phyloP scores from a whole-genome alignment of 2,329 filamentous ascomycete species.

The Monosporascus sp. region DNA sequence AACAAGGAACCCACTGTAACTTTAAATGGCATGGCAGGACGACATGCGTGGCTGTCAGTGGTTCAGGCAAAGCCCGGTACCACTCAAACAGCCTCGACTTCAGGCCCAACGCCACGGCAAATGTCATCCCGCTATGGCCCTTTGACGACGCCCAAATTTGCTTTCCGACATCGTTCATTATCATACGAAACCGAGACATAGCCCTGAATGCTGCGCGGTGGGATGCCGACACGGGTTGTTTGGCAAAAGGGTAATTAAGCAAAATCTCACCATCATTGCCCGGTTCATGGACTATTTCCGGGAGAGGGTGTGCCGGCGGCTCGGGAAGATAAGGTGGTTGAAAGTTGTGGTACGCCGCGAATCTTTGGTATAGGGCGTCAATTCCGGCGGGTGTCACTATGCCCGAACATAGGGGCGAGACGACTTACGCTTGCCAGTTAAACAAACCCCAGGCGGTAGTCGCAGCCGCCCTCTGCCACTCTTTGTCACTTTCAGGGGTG shows the following conservation, averaged over 20 bases:
- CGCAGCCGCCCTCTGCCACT: slow-evolving; percentile 15
- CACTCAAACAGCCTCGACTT: slow-evolving; percentile 19
- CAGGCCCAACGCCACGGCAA: slow-evolving; percentile 17
- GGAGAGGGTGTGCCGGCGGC: slow-evolving; percentile 26
- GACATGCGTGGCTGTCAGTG: slow-evolving; percentile 24
- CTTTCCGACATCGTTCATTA: slow-evolving; percentile 29
- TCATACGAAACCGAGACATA: slow-evolving; percentile 23
- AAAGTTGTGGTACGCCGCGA: slow-evolving; percentile 17
- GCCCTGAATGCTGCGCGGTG: slow-evolving; percentile 27
- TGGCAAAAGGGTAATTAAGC: slow-evolving; percentile 29
- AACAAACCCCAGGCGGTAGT: slow-evolving; percentile 33
- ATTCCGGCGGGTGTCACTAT: not conserved
- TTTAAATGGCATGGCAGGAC: slow-evolving; percentile 31
- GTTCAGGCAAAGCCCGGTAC: slow-evolving; percentile 21
- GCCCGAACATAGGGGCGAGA: not conserved
- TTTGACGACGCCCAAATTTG: slow-evolving; percentile 4
- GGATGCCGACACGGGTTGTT: slow-evolving; percentile 13
- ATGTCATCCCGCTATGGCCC: slow-evolving; percentile 6
- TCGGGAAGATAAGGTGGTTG: slow-evolving; percentile 22
- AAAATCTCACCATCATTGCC: slow-evolving; percentile 32
- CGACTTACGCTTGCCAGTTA: slow-evolving; percentile 27
- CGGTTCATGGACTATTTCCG: slow-evolving; percentile 16
- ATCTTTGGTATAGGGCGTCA: slow-evolving; percentile 8
- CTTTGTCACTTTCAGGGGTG: slow-evolving; percentile 2
- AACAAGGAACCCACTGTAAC: slow-evolving; percentile 27